Evolutionary conservation across 2,329 filamentous ascomycete species (phyloP), one percentile per base, ranked within the genome.

Genomic region (Pseudovirgaria hyperparasitica): DNA sequence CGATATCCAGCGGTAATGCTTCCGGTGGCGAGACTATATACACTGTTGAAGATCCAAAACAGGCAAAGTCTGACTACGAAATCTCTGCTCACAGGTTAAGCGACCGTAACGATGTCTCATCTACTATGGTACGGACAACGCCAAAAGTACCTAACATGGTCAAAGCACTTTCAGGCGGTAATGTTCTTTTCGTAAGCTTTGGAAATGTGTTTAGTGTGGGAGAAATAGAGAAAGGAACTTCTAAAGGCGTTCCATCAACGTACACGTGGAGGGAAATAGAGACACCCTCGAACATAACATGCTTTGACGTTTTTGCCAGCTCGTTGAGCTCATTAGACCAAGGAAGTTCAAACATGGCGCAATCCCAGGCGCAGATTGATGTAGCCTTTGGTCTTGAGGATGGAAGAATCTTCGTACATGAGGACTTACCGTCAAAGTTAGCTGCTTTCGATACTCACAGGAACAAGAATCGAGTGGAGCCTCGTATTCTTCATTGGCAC

Each of bases 401-500:
- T 26, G 90, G 90, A 38, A 68, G 71, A 14, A 79, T 96, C 22
- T 72, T 82, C 43, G 57, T 86, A n/a, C 93, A 92, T 50, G 72
- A 77, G 34, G 79, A 92, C 52, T 58, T 85, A 10, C 46, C 87
- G 9, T 51, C 50, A 30, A 70, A 70, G 35, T 59, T 81, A 19
- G 45, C 54, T 32, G 50, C 46, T 4, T 47, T 50, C 20, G 57
- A 62, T 29, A 64, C 63, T 26, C 35, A 23, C 11, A 53, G 27
- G 38, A 37, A 9, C 35, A 34, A 6, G 37, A 42, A 21, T 32
- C 31, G n/a, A 40, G 34, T 18, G 30, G 33, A 70, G 21, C 63
- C 68, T 12, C 73, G 76, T 30, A 79, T 77, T 36, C 63, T 86
- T 28, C 90, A 96, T 52, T 98, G 90, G 90, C 90, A 98, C 54